Percentiles rank a stretch among this genome's conserved stretches.
Conservation (phyloP, 208 protist species). For the Leptomonas pyrrhocoris region DNA sequence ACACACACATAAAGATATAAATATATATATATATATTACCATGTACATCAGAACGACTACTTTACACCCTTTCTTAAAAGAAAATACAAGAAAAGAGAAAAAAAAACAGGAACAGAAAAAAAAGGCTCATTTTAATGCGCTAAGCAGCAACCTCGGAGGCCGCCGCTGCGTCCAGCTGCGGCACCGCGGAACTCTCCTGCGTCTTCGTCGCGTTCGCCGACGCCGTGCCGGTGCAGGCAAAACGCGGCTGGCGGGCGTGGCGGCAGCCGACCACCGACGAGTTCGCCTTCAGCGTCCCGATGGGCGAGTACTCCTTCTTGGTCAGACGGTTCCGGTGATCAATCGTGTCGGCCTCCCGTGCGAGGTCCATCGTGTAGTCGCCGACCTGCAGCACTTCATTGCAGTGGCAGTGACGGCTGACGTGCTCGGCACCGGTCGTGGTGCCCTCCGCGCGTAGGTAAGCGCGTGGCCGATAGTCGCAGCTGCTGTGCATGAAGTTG, state of each 20-base stretch:
- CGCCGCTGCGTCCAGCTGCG: conserved; percentile 12
- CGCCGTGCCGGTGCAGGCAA: conserved; percentile 38
- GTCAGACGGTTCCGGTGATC: conserved; percentile 75
- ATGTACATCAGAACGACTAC: conserved; percentile 3
- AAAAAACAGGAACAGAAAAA: not conserved
- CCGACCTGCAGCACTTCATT: conserved; percentile 86
- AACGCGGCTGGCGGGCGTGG: conserved; percentile 59
- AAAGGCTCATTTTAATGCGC: not conserved
- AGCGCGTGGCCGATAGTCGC: conserved; percentile 77
- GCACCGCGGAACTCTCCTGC: conserved; percentile 10
- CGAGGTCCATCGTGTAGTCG: conserved; percentile 87
- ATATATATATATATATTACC: too few relatives aligned
- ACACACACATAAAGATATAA: too few relatives aligned
- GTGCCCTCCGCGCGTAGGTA: conserved; percentile 58
- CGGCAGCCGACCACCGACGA: conserved; percentile 73
- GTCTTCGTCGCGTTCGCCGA: conserved; percentile 5
- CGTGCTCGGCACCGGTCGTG: conserved; percentile 28
- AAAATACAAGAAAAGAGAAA: not conserved
- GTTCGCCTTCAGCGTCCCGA: conserved; percentile 63
- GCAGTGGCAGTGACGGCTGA: conserved; percentile 85
- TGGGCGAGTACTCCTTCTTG: conserved; percentile 56
- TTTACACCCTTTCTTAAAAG: not conserved
- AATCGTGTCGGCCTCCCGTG: conserved; percentile 45
- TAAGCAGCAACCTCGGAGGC: conserved; percentile 4
- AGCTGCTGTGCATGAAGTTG: conserved; percentile 71